A percentile compares a stretch with the other conserved stretches of the same genome.
Conservation (phyloP, 1,284 basidiomycete genomes). For the Rhodotorula sp. region DNA sequence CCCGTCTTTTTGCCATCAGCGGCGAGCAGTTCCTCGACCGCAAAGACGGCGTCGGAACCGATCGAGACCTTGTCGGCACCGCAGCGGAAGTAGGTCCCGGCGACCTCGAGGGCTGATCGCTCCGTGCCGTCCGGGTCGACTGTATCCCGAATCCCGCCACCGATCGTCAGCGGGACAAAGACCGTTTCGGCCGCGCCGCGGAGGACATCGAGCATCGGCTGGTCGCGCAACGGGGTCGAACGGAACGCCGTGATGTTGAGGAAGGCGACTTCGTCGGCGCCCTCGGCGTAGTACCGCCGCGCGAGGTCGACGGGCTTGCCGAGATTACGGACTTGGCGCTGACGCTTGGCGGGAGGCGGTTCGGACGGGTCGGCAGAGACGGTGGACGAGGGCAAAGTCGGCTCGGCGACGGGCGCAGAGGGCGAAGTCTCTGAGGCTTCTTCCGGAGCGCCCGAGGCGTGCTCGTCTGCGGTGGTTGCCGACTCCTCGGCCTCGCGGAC, state of each 20-base stretch:
- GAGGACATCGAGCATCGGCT: constrained; percentile 97
- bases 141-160: constrained; percentile 96
- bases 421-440: constrained; percentile 27
- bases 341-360: constrained; percentile 31
- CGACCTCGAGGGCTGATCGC: constrained; percentile 86
- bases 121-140: constrained; percentile 91
- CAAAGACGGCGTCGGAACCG: constrained; percentile 90
- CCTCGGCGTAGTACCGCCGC: constrained; percentile 77
- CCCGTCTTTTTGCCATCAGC: constrained; percentile 34
- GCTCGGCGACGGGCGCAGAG: constrained; percentile 28
- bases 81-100: constrained; percentile 91
- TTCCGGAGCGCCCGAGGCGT: constrained; percentile 49
- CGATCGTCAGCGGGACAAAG: constrained; percentile 98
- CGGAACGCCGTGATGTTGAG: constrained; percentile 99
- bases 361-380: constrained; percentile 26
- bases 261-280: constrained; percentile 95
- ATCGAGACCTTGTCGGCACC: constrained; percentile 99
- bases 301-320: constrained; percentile 96
- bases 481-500: constrained; percentile 42
- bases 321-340: constrained; percentile 84
- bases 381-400: constrained; percentile 22
- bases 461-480: constrained; percentile 26
- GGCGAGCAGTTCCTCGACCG: constrained; percentile 75
- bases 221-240: constrained; percentile 88
- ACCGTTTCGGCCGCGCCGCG: constrained; percentile 83